These are phyloP conservation scores for Podaxis sp. DNA, from an alignment of 768 basidiomycete genomes.

Conservation along the genomic window DNA sequence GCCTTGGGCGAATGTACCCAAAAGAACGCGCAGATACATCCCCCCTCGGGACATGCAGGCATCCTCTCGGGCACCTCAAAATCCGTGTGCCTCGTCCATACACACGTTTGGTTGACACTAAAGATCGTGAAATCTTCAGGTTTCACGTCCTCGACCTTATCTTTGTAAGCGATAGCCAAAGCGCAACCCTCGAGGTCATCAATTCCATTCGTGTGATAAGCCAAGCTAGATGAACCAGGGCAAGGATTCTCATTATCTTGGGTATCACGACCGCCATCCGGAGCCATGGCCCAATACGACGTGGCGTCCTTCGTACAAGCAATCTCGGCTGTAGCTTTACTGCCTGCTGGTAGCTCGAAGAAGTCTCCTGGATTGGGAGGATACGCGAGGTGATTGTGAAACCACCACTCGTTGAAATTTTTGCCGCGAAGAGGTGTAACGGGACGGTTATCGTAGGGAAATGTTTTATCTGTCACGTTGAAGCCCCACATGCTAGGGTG, in stretches of 20 bases:
- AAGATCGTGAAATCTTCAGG: slow-evolving; percentile 74
- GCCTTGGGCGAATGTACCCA: slow-evolving; percentile 68
- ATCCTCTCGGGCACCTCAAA: slow-evolving; percentile 66
- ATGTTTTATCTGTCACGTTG: slow-evolving; percentile 58
- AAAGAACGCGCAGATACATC: slow-evolving; percentile 71
- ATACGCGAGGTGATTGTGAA: slow-evolving; percentile 56
- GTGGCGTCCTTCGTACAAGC: slow-evolving; percentile 63
- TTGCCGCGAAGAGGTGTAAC: slow-evolving; percentile 39
- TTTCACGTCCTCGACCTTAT: slow-evolving; percentile 49
- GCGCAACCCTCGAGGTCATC: slow-evolving; percentile 62
- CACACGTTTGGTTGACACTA: slow-evolving; percentile 73
- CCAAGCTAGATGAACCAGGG: slow-evolving; percentile 38
- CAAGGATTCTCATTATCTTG: slow-evolving; percentile 49
- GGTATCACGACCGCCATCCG: slow-evolving; percentile 51
- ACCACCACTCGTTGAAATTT: slow-evolving; percentile 64
- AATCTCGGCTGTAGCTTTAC: slow-evolving; percentile 51
- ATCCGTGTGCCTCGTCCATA: slow-evolving; percentile 67
- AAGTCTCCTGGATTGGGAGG: slow-evolving; percentile 57
- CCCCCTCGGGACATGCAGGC: slow-evolving; percentile 64
- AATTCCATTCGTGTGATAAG: slow-evolving; percentile 55
- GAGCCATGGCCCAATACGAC: slow-evolving; percentile 43
- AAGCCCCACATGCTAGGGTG: slow-evolving; percentile 66
- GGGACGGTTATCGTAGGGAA: slow-evolving; percentile 63
- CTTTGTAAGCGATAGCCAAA: slow-evolving; percentile 77
- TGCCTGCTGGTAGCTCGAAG: slow-evolving; percentile 60